Conservation (phyloP, 768 basidiomycete species). For the Mycena capillaripes region DNA sequence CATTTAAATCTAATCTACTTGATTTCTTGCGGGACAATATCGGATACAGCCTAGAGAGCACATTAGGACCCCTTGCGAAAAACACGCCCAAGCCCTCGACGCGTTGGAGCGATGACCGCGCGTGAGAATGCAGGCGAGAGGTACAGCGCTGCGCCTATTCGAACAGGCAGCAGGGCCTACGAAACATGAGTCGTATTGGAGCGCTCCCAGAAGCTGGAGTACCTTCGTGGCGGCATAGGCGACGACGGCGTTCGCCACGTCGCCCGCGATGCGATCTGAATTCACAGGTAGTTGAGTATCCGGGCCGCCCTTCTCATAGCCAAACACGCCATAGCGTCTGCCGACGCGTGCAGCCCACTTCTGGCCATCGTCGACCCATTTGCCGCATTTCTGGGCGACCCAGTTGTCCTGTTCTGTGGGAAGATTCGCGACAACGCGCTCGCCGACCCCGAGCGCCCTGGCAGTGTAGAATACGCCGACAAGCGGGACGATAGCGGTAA, state of each 20-base stretch:
- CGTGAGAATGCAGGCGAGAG: constrained; percentile 82
- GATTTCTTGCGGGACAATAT: too few species aligned
- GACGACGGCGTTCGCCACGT: constrained; percentile 85
- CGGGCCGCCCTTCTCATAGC: constrained; percentile 69
- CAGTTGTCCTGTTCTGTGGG: constrained; percentile 47
- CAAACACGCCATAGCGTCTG: constrained; percentile 84
- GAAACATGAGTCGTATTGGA: background rate
- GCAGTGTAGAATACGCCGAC: constrained; percentile 81
- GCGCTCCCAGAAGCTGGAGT: constrained; percentile 24
- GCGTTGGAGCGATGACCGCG: constrained; percentile 72
- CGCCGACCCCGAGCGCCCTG: constrained; percentile 77
- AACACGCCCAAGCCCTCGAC: constrained; percentile 49
- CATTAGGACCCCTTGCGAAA: constrained; percentile 43
- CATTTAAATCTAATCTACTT: too few species aligned
- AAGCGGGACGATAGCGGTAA: constrained; percentile 85
- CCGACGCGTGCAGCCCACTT: constrained; percentile 79
- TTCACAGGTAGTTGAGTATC: constrained; percentile 42
- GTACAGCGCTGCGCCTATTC: constrained; percentile 81
- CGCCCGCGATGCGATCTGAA: constrained; percentile 70
- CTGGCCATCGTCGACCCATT: constrained; percentile 87
- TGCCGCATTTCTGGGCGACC: constrained; percentile 58
- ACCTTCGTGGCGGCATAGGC: constrained; percentile 90
- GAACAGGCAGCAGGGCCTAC: constrained; percentile 80
- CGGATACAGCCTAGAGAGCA: too few species aligned
- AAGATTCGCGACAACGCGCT: constrained; percentile 62